A percentile compares a stretch with the other conserved stretches of the same genome.
These are phyloP conservation scores for Diaporthe destruens DNA, from an alignment of 2,329 filamentous ascomycete genomes.

Conservation along the genomic window DNA sequence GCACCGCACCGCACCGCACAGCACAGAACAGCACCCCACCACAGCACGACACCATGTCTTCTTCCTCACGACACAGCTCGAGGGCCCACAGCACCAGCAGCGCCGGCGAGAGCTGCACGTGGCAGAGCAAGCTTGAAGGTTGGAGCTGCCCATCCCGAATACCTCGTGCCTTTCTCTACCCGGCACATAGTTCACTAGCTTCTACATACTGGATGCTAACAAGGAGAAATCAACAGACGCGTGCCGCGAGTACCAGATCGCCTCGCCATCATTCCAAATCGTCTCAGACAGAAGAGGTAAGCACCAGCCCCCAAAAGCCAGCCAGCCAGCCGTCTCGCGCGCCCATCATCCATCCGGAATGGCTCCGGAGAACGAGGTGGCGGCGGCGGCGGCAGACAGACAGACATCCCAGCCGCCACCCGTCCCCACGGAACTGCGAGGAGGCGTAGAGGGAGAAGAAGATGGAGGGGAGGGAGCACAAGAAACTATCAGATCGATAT, in stretches of 20 bases:
- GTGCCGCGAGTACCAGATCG: constrained; percentile 49
- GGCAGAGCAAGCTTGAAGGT: constrained; percentile 53
- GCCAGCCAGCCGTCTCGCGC: background rate
- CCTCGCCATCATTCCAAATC: constrained; percentile 49
- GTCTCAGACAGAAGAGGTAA: constrained; percentile 53
- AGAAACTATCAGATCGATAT: background rate
- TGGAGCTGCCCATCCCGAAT: background rate
- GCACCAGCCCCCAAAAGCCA: constrained; percentile 13
- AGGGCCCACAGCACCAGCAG: constrained; percentile 42
- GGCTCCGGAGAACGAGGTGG: background rate
- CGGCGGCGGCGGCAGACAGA: background rate
- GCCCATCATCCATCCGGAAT: too few relatives aligned
- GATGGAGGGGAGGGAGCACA: background rate
- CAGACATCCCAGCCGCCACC: background rate
- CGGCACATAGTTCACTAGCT: too few relatives aligned
- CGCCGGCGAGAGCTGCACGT: constrained; percentile 44
- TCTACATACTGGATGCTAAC: background rate
- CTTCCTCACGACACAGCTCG: constrained; percentile 41
- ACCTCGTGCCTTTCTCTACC: background rate
- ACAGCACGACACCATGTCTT: constrained; percentile 39
- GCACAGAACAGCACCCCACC: constrained; percentile 35
- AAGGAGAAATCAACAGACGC: constrained; percentile 45
- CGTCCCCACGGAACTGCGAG: constrained; percentile 2
- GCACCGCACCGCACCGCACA: constrained; percentile 2
- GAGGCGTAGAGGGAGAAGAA: background rate